Percentiles rank a stretch among this genome's conserved stretches.
Evolutionary conservation across 805 yeast species (phyloP).

Genomic region (Yarrowia divulgata): DNA sequence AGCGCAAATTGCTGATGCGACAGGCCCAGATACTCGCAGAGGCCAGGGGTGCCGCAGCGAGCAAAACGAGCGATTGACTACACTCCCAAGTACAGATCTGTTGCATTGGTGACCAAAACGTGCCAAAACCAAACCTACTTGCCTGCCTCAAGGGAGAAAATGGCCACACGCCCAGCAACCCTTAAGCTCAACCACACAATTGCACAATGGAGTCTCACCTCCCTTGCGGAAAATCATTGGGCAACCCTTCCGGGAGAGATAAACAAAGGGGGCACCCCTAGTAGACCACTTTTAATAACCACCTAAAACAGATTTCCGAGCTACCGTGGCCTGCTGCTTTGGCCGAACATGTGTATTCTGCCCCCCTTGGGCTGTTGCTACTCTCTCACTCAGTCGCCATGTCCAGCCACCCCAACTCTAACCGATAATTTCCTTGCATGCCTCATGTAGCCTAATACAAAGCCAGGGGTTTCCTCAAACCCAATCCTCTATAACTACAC

Average conservation of each 20-base stretch:
- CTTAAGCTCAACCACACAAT: not conserved
- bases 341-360: not conserved
- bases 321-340: not conserved
- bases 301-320: not conserved
- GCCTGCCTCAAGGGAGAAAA: not conserved
- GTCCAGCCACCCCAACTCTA: conserved; percentile 38
- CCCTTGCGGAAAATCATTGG: too few relatives aligned
- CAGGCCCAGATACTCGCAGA: not conserved
- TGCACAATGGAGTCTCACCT: too few relatives aligned
- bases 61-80: not conserved
- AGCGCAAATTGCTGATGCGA: conserved; percentile 11
- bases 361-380: conserved; percentile 3
- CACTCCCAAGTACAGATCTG: not conserved
- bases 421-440: conserved; percentile 34
- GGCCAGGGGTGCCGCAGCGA: not conserved
- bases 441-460: conserved; percentile 26
- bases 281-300: not conserved
- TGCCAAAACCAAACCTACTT: not conserved
- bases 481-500: conserved; percentile 16
- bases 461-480: conserved; percentile 38
- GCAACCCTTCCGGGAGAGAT: not conserved
- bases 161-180: not conserved
- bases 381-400: not conserved
- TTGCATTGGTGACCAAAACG: not conserved
- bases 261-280: too few relatives aligned